Base-by-base conservation (phyloP, 176 grass and related monocot genomes). In the Oryza australiensis region DNA sequence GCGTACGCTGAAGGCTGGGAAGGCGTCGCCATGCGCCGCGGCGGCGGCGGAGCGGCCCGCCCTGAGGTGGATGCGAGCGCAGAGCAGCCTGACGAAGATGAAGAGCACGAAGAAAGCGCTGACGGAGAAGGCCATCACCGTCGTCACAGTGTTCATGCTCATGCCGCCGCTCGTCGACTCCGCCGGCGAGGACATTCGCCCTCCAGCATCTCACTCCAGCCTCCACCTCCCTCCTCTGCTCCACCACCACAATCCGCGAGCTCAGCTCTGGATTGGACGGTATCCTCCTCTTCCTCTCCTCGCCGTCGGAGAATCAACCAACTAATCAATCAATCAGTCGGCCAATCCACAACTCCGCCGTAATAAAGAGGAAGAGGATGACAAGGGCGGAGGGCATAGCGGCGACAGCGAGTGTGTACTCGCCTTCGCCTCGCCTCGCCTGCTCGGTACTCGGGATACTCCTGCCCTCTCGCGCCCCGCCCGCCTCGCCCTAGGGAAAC, bases 101-200 rank as follows among this genome's bases (percentile, higher is more conserved):
- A 94, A 94, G 84, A 93, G 84, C 49, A 93, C 88, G 73, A 93
- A 93, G 87, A 89, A 87, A 76, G 87, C 82, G 87, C 84, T 94
- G 76, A 91, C 89, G 4, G 92, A 88, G 92, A 94, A 94, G 46
- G 89, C 92, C 80, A 94, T 89, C 77, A 76, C 89, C 81, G 87
- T 94, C 73, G 90, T 94, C 57, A 94, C 89, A 81, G 82, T 55
- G 82, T 87, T 91, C 68, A 80, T 86, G 80, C 83, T 78, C 80
- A 60, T 53, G 68, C 79, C 7, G 72, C 80, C 30, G 20, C 48
- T 9, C 75, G 63, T 75, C 15, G 85, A 68, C 60, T 84, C 70
- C 40, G 28, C 6, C 26, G 16, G 65, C n/a, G 53, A 9, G 1
- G 83, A 20, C 87, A 89, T 89, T 76, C 32, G 82, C 26, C 72